phyloP scores from a whole-genome alignment of 768 basidiomycete genomes.

The Hypsizygus marmoreus region DNA sequence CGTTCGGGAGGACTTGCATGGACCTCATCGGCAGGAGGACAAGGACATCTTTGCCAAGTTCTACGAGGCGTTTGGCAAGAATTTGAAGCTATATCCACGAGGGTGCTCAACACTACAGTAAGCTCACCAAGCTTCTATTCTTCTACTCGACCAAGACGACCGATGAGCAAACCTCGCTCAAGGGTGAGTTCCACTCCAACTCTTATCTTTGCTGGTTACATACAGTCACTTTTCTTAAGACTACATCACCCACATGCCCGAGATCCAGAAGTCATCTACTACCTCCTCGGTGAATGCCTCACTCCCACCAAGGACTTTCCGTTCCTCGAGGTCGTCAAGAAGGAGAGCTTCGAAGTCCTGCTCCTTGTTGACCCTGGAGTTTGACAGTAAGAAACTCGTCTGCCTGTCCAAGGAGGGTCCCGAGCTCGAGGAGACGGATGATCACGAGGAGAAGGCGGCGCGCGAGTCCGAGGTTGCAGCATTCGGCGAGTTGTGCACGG shows the following conservation, averaged over 20 bases:
- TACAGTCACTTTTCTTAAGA: constrained; percentile 44
- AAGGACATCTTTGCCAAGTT: constrained; percentile 98
- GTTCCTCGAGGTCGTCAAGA: constrained; percentile 99
- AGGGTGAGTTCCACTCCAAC: constrained; percentile 53
- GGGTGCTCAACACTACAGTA: constrained; percentile 97
- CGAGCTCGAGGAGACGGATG: constrained; percentile 98
- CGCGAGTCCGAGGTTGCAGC: constrained; percentile 86
- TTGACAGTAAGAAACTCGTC: constrained; percentile 95
- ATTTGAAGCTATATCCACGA: constrained; percentile 99
- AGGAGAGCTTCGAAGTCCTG: constrained; percentile 98
- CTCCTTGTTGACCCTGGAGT: constrained; percentile 98
- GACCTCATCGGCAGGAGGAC: constrained; percentile 96
- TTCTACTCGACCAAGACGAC: constrained; percentile 95
- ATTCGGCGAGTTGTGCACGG: constrained; percentile 86
- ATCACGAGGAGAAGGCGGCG: constrained; percentile 90
- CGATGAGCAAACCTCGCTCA: constrained; percentile 92
- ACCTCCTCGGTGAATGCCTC: constrained; percentile 97
- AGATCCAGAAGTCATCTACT: constrained; percentile 99
- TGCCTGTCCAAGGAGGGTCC: constrained; percentile 99
- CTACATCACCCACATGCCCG: constrained; percentile 99
- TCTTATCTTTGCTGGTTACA: not conserved
- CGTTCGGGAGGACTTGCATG: constrained; percentile 97
- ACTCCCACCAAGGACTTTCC: constrained; percentile 90
- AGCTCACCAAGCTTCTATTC: constrained; percentile 98
- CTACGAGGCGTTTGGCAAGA: constrained; percentile 98